Percentiles rank a stretch among this genome's conserved stretches.
These are phyloP conservation scores for Trichoderma harzianum DNA, from an alignment of 2,329 filamentous ascomycete genomes.

Conservation along the genomic window DNA sequence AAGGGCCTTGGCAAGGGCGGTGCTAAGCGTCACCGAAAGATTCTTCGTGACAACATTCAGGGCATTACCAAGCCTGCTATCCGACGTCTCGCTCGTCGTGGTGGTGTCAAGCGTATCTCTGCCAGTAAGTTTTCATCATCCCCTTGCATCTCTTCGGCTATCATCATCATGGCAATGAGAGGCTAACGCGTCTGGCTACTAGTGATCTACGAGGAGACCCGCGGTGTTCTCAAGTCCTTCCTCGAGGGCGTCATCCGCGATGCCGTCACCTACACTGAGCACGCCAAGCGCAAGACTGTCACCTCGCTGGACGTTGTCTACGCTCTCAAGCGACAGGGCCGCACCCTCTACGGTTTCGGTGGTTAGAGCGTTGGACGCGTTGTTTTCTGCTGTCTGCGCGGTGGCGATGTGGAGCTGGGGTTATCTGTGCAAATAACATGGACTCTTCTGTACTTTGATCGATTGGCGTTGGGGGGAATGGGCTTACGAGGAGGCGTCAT, in stretches of 20 bases:
- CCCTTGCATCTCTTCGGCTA: constrained; percentile 70
- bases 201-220: constrained; percentile 78
- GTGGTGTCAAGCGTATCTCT: constrained; percentile 99
- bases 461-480: constrained; percentile 31
- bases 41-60: constrained; percentile 99
- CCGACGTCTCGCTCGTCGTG: constrained; percentile 96
- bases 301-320: constrained; percentile 67
- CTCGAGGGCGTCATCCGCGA: constrained; percentile 74
- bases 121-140: constrained; percentile 69
- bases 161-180: constrained; percentile 32
- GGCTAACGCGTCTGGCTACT: neutral
- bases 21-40: constrained; percentile 99
- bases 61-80: constrained; percentile 99
- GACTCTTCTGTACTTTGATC: constrained; percentile 24
- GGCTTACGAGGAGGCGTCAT: constrained; percentile 36
- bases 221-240: constrained; percentile 75
- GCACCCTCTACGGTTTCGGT: constrained; percentile 86
- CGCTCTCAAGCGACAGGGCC: constrained; percentile 65
- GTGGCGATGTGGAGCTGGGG: constrained; percentile 11
- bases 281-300: constrained; percentile 79
- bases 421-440: constrained; percentile 19
- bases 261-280: constrained; percentile 74
- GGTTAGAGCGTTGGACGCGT: constrained; percentile 54
- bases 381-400: constrained; percentile 21
- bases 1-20: constrained; percentile 98